A percentile compares a stretch with the other conserved stretches of the same genome.
These are phyloP conservation scores for Paramecium tetraurelia DNA, from an alignment of 73 alveolate species.

Conservation along the genomic window DNA sequence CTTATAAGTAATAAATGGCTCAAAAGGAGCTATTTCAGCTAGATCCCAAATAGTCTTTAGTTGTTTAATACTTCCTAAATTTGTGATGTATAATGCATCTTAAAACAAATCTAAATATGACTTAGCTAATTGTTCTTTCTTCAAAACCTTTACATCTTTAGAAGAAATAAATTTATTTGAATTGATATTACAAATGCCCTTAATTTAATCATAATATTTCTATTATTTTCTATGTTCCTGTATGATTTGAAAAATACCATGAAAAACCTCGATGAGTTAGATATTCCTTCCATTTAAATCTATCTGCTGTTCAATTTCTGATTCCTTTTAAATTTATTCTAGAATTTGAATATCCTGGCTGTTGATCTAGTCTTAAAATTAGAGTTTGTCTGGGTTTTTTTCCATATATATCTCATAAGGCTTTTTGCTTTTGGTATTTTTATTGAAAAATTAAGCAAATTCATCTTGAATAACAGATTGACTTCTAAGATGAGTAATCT, in stretches of 20 bases:
- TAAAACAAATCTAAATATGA: not conserved
- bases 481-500: not conserved
- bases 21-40: not conserved
- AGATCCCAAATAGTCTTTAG: not conserved
- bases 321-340: not conserved
- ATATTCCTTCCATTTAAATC: not conserved
- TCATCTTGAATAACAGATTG: not conserved
- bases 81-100: not conserved
- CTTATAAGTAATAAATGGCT: not conserved
- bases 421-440: not conserved
- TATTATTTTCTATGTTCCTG: not conserved
- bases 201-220: not conserved
- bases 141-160: not conserved
- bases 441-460: not conserved
- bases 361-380: not conserved
- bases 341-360: not conserved
- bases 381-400: not conserved
- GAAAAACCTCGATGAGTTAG: not conserved
- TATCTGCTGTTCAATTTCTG: not conserved
- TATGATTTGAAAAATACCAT: not conserved
- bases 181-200: not conserved
- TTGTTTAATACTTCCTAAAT: not conserved
- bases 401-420: not conserved
- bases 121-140: not conserved
- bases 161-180: not conserved